Conservation (phyloP, 805 yeast species). For the Metschnikowia dekortorum region DNA sequence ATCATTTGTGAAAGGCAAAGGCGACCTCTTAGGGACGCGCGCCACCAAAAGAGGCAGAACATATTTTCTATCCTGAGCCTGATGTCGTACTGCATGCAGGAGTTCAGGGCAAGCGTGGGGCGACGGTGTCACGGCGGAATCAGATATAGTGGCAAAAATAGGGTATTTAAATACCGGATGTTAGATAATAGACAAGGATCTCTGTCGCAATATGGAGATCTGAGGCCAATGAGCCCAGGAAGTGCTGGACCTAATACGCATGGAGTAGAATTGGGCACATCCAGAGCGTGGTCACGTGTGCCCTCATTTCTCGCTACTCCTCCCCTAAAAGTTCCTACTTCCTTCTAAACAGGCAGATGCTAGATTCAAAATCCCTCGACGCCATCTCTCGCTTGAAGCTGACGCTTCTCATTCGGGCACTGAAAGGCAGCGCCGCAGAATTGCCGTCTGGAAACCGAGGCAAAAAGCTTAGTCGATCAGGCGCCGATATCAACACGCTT, state of each 20-base stretch:
- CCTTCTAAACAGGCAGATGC: constrained; percentile 19
- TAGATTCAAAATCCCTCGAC: constrained; percentile 37
- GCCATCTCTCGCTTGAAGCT: constrained; percentile 36
- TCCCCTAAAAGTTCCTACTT: not conserved
- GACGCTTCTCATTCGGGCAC: constrained; percentile 24
- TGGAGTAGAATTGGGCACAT: too few relatives aligned
- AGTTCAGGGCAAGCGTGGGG: too few relatives aligned
- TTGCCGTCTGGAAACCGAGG: constrained; percentile 28
- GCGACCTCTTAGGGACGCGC: too few relatives aligned
- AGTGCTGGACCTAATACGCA: too few relatives aligned
- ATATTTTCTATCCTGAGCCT: too few relatives aligned
- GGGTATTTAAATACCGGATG: too few relatives aligned
- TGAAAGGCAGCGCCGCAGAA: constrained; percentile 5
- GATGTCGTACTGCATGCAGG: too few relatives aligned
- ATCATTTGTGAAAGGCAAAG: not conserved
- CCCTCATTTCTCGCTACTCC: not conserved
- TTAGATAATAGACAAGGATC: too few relatives aligned
- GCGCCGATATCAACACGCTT: constrained; percentile 19
- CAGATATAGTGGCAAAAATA: too few relatives aligned
- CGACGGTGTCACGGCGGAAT: too few relatives aligned
- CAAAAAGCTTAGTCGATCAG: constrained; percentile 21
- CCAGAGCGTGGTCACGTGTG: not conserved
- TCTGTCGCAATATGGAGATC: too few relatives aligned
- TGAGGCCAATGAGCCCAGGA: too few relatives aligned
- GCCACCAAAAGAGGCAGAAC: not conserved